Conservation (phyloP, 345 rosid species). For the Citropsis articulata region DNA sequence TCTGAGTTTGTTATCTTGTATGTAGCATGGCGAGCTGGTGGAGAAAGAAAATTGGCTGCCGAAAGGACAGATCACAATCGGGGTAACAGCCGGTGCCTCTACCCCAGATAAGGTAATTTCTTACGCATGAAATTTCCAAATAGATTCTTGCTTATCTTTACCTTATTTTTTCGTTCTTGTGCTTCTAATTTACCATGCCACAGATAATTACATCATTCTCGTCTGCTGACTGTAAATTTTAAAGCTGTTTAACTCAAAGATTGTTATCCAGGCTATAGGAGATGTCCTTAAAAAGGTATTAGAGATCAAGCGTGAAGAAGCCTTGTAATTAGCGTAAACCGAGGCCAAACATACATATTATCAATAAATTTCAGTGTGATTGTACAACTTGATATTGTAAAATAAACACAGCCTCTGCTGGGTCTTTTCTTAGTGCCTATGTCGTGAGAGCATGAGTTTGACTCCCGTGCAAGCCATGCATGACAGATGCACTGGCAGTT, state of each 20-base stretch:
- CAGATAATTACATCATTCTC: background rate
- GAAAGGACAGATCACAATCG: slow-evolving; percentile 81
- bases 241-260: background rate
- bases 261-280: slow-evolving; percentile 56
- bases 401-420: background rate
- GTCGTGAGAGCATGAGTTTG: too few species aligned
- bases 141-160: background rate
- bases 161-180: background rate
- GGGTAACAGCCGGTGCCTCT: slow-evolving; percentile 94
- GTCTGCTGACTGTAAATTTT: background rate
- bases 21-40: slow-evolving; percentile 86
- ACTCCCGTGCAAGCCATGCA: too few species aligned
- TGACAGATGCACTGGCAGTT: too few species aligned
- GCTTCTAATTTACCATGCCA: background rate
- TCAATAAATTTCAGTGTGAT: background rate
- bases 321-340: slow-evolving; percentile 51
- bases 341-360: background rate
- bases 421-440: too few species aligned
- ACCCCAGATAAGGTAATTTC: slow-evolving; percentile 86
- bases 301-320: slow-evolving; percentile 68
- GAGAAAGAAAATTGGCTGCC: slow-evolving; percentile 93
- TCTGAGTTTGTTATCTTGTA: background rate
- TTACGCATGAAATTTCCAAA: background rate
- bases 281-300: slow-evolving; percentile 72
- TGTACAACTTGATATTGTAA: background rate